A percentile compares a stretch with the other conserved stretches of the same genome.
phyloP scores from a whole-genome alignment of 768 basidiomycete species.

The Pilatotrama ljubarskyi region DNA sequence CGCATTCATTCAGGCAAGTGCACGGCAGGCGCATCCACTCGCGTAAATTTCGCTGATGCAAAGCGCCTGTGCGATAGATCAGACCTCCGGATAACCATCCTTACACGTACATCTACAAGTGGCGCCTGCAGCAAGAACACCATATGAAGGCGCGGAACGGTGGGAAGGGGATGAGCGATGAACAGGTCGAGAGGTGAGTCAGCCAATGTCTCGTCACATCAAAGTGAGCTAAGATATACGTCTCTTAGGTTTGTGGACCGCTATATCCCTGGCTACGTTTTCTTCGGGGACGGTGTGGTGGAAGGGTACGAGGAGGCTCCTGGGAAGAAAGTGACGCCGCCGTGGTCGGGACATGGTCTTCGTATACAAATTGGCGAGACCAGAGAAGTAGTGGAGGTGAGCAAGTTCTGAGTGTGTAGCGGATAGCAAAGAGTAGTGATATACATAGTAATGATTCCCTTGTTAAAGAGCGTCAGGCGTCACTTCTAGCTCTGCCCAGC shows the following conservation, averaged over 20 bases:
- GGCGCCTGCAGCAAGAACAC: constrained; percentile 90
- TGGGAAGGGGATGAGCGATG: constrained; percentile 87
- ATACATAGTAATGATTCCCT: too few relatives aligned
- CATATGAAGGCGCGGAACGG: constrained; percentile 84
- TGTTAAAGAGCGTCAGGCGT: too few relatives aligned
- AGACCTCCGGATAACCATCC: constrained; percentile 37
- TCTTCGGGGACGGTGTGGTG: constrained; percentile 66
- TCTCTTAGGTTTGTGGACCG: constrained; percentile 77
- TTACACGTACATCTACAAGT: constrained; percentile 69
- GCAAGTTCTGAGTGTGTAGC: constrained; percentile 39
- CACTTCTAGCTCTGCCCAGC: too few relatives aligned
- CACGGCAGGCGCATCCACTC: too few relatives aligned
- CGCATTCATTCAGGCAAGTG: constrained; percentile 71
- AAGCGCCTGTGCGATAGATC: constrained; percentile 36
- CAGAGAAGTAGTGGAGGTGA: constrained; percentile 46
- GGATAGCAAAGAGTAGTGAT: neutral
- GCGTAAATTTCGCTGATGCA: too few relatives aligned
- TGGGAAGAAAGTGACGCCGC: constrained; percentile 20
- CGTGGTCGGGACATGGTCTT: constrained; percentile 54
- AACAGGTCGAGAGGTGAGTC: constrained; percentile 57
- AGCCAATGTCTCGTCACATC: neutral
- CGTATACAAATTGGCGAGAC: constrained; percentile 54
- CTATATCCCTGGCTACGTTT: constrained; percentile 92
- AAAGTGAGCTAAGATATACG: neutral
- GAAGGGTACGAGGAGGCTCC: constrained; percentile 30